A percentile compares a stretch with the other conserved stretches of the same genome.
Evolutionary conservation across 2,329 filamentous ascomycete species (phyloP).

Genomic region (Aureobasidium zeae): DNA sequence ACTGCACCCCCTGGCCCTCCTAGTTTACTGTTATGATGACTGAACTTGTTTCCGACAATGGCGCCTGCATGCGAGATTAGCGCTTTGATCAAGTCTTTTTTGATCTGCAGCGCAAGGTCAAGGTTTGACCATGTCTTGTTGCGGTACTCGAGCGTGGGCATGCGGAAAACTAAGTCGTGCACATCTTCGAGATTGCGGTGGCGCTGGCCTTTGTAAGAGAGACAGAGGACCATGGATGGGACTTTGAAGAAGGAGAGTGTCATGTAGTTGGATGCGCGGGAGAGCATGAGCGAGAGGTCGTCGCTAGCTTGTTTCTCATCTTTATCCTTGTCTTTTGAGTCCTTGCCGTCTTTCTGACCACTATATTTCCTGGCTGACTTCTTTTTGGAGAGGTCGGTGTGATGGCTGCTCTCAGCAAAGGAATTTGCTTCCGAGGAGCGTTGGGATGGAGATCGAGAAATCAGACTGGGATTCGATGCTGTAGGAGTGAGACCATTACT

Average conservation of each 20-base stretch:
- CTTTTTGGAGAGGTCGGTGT: slow-evolving; percentile 23
- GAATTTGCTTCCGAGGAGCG: slow-evolving; percentile 22
- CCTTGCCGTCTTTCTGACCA: slow-evolving; percentile 46
- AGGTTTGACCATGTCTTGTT: slow-evolving; percentile 99
- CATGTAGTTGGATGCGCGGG: slow-evolving; percentile 92
- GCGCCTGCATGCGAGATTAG: slow-evolving; percentile 91
- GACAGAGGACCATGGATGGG: slow-evolving; percentile 85
- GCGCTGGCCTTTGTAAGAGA: slow-evolving; percentile 93
- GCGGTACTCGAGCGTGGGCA: slow-evolving; percentile 88
- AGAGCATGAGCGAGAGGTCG: slow-evolving; percentile 94
- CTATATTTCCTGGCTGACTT: slow-evolving; percentile 38
- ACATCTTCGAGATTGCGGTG: slow-evolving; percentile 95
- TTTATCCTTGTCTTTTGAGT: too few relatives aligned
- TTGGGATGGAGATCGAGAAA: slow-evolving; percentile 26
- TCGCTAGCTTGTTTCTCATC: slow-evolving; percentile 57
- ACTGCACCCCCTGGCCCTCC: too few relatives aligned
- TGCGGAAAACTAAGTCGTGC: slow-evolving; percentile 92
- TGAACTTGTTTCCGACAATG: slow-evolving; percentile 96
- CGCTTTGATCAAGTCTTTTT: slow-evolving; percentile 88
- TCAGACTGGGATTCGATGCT: slow-evolving; percentile 21
- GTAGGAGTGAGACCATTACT: too few relatives aligned
- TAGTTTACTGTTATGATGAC: too few relatives aligned
- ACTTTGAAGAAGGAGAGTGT: slow-evolving; percentile 93
- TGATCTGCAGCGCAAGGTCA: slow-evolving; percentile 82
- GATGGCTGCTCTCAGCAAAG: slow-evolving; percentile 19